These are phyloP conservation scores for Alopecurus myosuroides DNA, from an alignment of 176 grass and related monocot species.

Conservation along the genomic window DNA sequence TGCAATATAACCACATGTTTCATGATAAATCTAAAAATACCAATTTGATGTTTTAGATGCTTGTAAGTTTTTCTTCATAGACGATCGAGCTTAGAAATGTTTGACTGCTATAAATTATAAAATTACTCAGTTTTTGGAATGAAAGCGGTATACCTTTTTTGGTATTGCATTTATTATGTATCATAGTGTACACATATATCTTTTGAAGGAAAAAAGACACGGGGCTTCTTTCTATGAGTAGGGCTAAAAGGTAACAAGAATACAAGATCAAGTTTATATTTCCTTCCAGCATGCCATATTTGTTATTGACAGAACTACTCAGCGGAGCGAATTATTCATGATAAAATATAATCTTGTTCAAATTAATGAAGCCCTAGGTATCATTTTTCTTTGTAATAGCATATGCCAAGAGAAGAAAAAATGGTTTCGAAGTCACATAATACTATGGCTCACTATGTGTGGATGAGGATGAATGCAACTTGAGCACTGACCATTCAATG, in stretches of 20 bases:
- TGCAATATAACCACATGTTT: background rate
- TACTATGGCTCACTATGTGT: background rate
- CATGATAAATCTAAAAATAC: too few relatives aligned
- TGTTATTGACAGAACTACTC: background rate
- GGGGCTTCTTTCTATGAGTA: background rate
- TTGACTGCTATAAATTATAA: too few relatives aligned
- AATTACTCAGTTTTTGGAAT: too few relatives aligned
- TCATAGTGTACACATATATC: background rate
- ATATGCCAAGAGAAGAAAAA: background rate
- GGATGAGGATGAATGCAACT: background rate
- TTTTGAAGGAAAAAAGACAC: background rate
- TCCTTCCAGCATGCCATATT: background rate
- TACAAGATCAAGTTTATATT: background rate
- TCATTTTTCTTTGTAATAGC: background rate
- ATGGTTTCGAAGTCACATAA: background rate
- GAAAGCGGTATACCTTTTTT: background rate
- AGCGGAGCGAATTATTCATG: background rate
- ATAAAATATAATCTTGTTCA: background rate
- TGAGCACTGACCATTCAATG: background rate
- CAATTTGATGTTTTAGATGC: background rate
- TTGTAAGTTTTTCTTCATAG: background rate
- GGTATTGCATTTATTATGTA: background rate
- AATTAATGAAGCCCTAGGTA: background rate
- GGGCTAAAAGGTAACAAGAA: background rate
- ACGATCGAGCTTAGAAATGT: too few relatives aligned